A percentile compares a stretch with the other conserved stretches of the same genome.
Evolutionary conservation across 768 basidiomycete genomes (phyloP).

Genomic region (Mycena olivaceomarginata): DNA sequence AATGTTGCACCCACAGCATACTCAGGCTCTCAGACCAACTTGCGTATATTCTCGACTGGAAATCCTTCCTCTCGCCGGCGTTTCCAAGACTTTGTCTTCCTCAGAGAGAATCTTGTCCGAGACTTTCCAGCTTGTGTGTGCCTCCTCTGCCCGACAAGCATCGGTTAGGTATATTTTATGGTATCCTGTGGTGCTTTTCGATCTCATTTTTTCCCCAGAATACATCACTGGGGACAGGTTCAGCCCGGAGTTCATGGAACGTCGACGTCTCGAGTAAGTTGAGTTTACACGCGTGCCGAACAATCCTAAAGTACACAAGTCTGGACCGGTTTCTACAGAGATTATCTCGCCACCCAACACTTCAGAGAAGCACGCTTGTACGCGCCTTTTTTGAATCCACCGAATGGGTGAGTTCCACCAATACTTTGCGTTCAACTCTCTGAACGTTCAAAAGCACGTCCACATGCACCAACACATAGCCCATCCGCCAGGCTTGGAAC

Average conservation of each 20-base stretch:
- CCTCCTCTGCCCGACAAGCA: conserved; percentile 98
- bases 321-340: conserved; percentile 95
- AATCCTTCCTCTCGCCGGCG: conserved; percentile 89
- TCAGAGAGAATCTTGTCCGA: conserved; percentile 90
- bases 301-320: conserved; percentile 64
- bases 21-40: conserved; percentile 81
- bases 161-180: conserved; percentile 82
- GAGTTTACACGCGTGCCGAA: conserved; percentile 47
- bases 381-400: conserved; percentile 96
- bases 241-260: conserved; percentile 97
- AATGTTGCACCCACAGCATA: conserved; percentile 17
- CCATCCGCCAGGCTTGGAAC: conserved; percentile 92
- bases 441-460: conserved; percentile 78
- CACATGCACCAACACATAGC: conserved; percentile 98
- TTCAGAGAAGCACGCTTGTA: conserved; percentile 94
- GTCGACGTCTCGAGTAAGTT: conserved; percentile 86
- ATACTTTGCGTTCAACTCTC: conserved; percentile 22
- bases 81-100: conserved; percentile 98
- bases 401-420: conserved; percentile 90
- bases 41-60: conserved; percentile 87
- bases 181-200: neutral
- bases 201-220: conserved; percentile 67
- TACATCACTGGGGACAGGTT: conserved; percentile 99
- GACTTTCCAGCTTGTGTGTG: conserved; percentile 98
- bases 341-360: conserved; percentile 93